phyloP scores from a whole-genome alignment of 352 stramenopile genomes.

The Phytophthora kernoviae region DNA sequence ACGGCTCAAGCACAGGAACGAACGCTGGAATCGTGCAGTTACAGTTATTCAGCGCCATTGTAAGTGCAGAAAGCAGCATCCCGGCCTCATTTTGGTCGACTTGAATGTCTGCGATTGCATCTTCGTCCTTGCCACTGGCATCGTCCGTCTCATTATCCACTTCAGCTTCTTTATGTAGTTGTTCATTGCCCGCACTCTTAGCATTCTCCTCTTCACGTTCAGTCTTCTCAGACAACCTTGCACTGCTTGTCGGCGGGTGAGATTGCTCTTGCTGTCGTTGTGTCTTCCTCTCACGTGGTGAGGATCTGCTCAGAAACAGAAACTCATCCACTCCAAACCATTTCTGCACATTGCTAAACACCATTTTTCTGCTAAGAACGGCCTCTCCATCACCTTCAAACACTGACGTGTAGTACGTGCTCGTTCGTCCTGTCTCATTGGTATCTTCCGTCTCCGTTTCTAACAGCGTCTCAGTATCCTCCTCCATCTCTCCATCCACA shows the following conservation, averaged over 20 bases:
- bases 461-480: not conserved
- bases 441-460: not conserved
- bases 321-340: slow-evolving; percentile 83
- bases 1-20: slow-evolving; percentile 61
- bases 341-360: slow-evolving; percentile 50
- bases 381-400: slow-evolving; percentile 27
- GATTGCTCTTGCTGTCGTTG: slow-evolving; percentile 34
- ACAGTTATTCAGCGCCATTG: slow-evolving; percentile 76
- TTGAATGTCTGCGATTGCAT: slow-evolving; percentile 40
- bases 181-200: not conserved
- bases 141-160: not conserved
- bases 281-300: slow-evolving; percentile 14
- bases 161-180: not conserved
- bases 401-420: slow-evolving; percentile 17
- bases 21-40: slow-evolving; percentile 86
- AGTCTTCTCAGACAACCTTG: not conserved
- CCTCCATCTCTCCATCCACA: slow-evolving; percentile 1
- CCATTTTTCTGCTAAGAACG: slow-evolving; percentile 28
- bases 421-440: not conserved
- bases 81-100: slow-evolving; percentile 72
- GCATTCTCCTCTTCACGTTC: slow-evolving; percentile 1
- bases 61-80: slow-evolving; percentile 71
- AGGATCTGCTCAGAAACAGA: slow-evolving; percentile 53
- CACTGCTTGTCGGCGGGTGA: slow-evolving; percentile 7
- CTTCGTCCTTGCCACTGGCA: slow-evolving; percentile 5